Evolutionary conservation across 345 rosid genomes (phyloP), one percentile per base, ranked within the genome.

Genomic region (Hypericum androsaemum): DNA sequence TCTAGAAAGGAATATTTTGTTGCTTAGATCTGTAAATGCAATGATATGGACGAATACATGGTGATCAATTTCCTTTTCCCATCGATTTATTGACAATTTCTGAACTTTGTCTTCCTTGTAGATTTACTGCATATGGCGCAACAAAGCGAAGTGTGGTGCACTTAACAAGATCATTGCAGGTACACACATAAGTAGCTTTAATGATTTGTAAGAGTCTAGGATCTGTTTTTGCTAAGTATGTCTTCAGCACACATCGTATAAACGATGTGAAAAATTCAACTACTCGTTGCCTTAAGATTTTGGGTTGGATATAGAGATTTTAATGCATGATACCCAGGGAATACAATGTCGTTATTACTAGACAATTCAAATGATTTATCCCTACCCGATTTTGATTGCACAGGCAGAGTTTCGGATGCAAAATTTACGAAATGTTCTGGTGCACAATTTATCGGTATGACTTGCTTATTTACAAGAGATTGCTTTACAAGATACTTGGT

Each of bases 351-450:
- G 4, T 22, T 22, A 22, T 22, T 22, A 22, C 1, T 22, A 22
- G 32, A 22, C 4, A 22, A n/a, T 22, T 1, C 32, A 22, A 22
- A 22, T 22, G 32, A 1, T 22, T 22, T 22, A 22, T 22, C 4
- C 32, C 4, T 22, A 22, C 4, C 32, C 32, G 32, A 22, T 39
- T 13, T 12, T 38, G 6, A 22, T 32, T 12, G 32, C 15, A 50
- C 83, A 90, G 98, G 95, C 98, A 43, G 98, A 90, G 74, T 70
- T 87, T 76, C 86, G 76, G 83, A 90, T 90, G 98, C 98, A 90
- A 70, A 89, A 90, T 65, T 79, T 76, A 47, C 82, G 77, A 75
- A 84, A 87, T 69, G 96, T 90, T 2, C 61, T 90, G 15, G 83
- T 87, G 59, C 98, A 90, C 63, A 90, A 79, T 75, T 63, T 90